Percentiles rank a stretch among this genome's conserved stretches.
Evolutionary conservation across 768 basidiomycete species (phyloP).

Genomic region (Tulasnella sp.): DNA sequence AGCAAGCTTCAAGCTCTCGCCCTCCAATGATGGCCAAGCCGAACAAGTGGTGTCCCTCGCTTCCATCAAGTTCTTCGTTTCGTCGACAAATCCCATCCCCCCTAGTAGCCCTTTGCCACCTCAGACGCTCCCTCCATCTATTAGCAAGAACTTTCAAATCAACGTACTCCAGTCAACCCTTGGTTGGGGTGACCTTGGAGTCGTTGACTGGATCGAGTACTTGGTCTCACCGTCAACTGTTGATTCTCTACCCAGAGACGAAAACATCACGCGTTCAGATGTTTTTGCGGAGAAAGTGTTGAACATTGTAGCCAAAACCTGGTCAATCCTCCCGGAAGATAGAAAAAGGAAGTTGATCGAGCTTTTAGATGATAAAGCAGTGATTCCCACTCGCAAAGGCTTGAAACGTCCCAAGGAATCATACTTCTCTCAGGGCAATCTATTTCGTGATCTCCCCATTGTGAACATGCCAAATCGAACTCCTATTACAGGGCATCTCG

Average conservation of each 20-base stretch:
- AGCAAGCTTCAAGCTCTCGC: constrained; percentile 41
- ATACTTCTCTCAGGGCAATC: constrained; percentile 74
- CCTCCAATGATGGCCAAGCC: constrained; percentile 25
- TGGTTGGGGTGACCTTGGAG: constrained; percentile 63
- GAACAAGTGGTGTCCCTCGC: constrained; percentile 56
- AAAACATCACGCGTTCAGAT: constrained; percentile 52
- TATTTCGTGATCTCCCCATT: constrained; percentile 79
- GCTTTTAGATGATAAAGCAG: constrained; percentile 39
- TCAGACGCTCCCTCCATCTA: constrained; percentile 50
- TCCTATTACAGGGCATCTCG: constrained; percentile 52
- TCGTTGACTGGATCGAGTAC: constrained; percentile 63
- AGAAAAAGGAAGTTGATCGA: constrained; percentile 38
- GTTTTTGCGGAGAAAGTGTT: constrained; percentile 75
- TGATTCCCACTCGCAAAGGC: constrained; percentile 63
- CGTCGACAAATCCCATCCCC: constrained; percentile 51
- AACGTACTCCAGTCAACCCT: constrained; percentile 43
- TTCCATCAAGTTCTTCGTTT: constrained; percentile 58
- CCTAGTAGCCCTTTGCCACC: constrained; percentile 61
- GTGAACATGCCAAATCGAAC: constrained; percentile 55
- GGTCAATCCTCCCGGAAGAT: constrained; percentile 46
- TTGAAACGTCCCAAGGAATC: constrained; percentile 56
- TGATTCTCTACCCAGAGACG: constrained; percentile 32
- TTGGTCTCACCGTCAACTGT: constrained; percentile 38
- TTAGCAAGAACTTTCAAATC: constrained; percentile 47
- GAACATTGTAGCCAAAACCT: constrained; percentile 48